Evolutionary conservation across 495 filamentous ascomycete species (phyloP).

Genomic region (Haplographium delicatum): DNA sequence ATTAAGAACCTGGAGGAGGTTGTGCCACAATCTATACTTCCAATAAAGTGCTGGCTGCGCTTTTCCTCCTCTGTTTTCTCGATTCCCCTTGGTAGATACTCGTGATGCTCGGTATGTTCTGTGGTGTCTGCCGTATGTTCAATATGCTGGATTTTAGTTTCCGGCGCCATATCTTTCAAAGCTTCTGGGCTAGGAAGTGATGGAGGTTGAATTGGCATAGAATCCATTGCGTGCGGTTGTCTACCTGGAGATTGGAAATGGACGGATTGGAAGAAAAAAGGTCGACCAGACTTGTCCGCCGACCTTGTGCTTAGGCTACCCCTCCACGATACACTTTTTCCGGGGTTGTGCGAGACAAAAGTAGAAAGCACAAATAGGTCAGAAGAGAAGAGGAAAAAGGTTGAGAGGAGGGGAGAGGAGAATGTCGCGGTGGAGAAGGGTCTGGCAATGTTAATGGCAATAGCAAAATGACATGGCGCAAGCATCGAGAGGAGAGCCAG

Average conservation of each 20-base stretch:
- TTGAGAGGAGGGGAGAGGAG: constrained; percentile 3
- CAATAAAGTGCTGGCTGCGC: constrained; percentile 38
- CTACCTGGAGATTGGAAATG: not conserved
- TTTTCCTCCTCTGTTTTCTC: constrained; percentile 22
- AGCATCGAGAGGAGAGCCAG: constrained; percentile 18
- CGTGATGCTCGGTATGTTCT: constrained; percentile 10
- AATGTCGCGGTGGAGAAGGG: not conserved
- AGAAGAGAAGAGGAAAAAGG: constrained; percentile 1
- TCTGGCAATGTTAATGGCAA: too few species aligned
- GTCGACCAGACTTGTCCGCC: not conserved
- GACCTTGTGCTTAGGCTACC: not conserved
- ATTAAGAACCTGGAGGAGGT: constrained; percentile 92
- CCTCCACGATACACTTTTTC: not conserved
- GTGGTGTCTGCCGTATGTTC: constrained; percentile 16
- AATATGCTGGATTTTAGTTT: constrained; percentile 22
- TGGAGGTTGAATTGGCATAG: constrained; percentile 14
- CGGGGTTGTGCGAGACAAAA: not conserved
- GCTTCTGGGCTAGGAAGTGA: constrained; percentile 9
- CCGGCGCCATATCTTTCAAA: constrained; percentile 17
- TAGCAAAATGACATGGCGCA: constrained; percentile 16
- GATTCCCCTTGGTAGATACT: constrained; percentile 20
- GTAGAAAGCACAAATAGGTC: not conserved
- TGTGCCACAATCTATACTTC: constrained; percentile 84
- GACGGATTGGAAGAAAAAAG: not conserved
- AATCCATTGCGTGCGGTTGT: constrained; percentile 18